A percentile compares a stretch with the other conserved stretches of the same genome.
Conservation (phyloP, 768 basidiomycete genomes). For the Amanita rubescens region DNA sequence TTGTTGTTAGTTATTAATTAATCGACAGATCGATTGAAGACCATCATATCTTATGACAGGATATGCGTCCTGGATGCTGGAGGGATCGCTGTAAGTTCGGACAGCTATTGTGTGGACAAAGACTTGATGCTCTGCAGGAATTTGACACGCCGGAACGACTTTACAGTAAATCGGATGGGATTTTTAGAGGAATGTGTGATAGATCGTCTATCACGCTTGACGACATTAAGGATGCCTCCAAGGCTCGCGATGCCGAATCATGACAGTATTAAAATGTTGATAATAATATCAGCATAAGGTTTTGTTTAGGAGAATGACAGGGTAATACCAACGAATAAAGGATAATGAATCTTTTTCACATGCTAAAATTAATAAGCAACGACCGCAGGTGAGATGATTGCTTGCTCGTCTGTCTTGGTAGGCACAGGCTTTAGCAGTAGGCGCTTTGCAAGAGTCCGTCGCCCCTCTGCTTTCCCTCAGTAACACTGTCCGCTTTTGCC, state of each 20-base stretch:
- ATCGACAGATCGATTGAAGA: slow-evolving; percentile 67
- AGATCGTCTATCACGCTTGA: slow-evolving; percentile 68
- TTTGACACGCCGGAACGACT: slow-evolving; percentile 73
- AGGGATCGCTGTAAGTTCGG: slow-evolving; percentile 50
- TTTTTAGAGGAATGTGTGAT: slow-evolving; percentile 85
- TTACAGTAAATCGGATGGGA: slow-evolving; percentile 48
- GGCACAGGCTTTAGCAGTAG: no score
- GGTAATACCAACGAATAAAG: no score
- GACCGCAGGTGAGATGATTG: no score
- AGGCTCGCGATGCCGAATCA: slow-evolving; percentile 11
- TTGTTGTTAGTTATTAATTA: neutral
- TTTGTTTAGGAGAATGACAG: no score
- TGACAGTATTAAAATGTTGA: no score
- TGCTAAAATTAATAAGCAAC: no score
- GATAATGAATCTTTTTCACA: no score
- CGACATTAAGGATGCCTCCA: slow-evolving; percentile 47
- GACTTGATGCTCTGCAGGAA: slow-evolving; percentile 37
- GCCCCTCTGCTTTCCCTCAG: no score
- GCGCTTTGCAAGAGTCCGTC: no score
- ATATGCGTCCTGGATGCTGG: slow-evolving; percentile 86
- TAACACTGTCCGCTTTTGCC: no score
- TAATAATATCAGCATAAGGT: no score
- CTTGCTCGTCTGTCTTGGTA: no score
- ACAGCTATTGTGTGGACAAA: neutral
- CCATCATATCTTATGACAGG: slow-evolving; percentile 83